Evolutionary conservation across 1,139 yeast species (phyloP), one percentile per base, ranked within the genome.

Genomic region (Suhomyces terraborum): DNA sequence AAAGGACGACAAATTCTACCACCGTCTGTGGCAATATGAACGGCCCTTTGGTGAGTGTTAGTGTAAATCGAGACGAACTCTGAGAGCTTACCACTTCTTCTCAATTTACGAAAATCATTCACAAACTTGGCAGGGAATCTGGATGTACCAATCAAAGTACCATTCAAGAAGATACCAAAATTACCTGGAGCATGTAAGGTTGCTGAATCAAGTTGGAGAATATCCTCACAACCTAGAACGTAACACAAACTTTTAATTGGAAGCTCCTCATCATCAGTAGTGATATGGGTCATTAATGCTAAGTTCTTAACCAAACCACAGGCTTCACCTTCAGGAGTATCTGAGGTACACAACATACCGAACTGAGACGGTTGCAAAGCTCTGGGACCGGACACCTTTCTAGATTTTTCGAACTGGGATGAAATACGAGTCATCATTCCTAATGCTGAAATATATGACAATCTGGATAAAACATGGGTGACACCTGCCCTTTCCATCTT

Each of bases 401-500:
- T 78, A 2, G 98, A 89, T 62, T 93, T 93, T 65, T 93, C 99
- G 59, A 93, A 93, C 65, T 93, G 99, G 7, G 98, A 91, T 3
- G 97, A 88, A 43, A 93, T 94, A 73, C 99, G 87, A 12, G 99
- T 93, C 99, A 93, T 93, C 99, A 93, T 93, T 56, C 99, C 99
- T 48, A 93, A 72, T 0, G 98, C 99, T 8, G 95, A 84, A 39
- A 93, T 93, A 61, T 89, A 93, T 23, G 96, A 87, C 45, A 93
- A 72, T 59, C 99, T 77, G 44, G 95, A 84, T 42, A 93, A 73
- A 34, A 93, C 98, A 61, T 93, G 98, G 4, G 99, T 94, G 37
- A 93, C 98, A 67, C 99, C 99, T 0, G 99, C 98, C 50, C 98
- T 81, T 69, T 94, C 98, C 99, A 93, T 93, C 83, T 91, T 93